These are phyloP conservation scores for Colletotrichum zoysiae DNA, from an alignment of 2,329 filamentous ascomycete genomes.

Conservation along the genomic window DNA sequence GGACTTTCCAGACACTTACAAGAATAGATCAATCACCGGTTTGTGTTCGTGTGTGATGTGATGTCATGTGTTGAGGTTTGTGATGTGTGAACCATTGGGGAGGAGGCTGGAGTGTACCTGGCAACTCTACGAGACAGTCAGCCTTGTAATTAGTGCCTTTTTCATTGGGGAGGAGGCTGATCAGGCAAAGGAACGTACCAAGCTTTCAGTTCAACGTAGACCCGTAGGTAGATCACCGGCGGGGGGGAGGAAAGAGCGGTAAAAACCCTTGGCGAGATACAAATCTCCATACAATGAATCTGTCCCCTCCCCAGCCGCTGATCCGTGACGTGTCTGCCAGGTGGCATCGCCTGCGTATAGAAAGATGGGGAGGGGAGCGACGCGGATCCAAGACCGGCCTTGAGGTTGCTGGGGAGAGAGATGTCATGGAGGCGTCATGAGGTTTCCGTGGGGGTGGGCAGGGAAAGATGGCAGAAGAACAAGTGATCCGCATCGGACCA, in stretches of 20 bases:
- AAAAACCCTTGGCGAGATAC: neutral
- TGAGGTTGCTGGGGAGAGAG: neutral
- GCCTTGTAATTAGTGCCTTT: no score
- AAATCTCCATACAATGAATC: neutral
- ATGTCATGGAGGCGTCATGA: neutral
- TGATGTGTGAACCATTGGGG: neutral
- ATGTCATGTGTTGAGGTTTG: neutral
- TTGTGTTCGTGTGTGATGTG: neutral
- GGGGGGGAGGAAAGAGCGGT: constrained; percentile 3
- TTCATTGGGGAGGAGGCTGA: neutral
- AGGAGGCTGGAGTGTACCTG: no score
- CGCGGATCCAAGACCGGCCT: neutral
- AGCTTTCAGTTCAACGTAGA: neutral
- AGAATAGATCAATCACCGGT: neutral
- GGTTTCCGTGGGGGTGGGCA: neutral
- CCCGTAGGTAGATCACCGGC: constrained; percentile 18
- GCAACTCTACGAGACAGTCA: no score
- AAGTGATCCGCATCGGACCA: neutral
- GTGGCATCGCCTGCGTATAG: neutral
- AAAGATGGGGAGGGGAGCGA: neutral
- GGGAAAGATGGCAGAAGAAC: neutral
- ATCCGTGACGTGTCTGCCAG: neutral
- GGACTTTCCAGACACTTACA: neutral
- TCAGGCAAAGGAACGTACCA: neutral
- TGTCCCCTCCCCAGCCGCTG: constrained; percentile 3